These are phyloP conservation scores for Omphalotus guepiniiformis DNA, from an alignment of 768 basidiomycete genomes.

Conservation along the genomic window DNA sequence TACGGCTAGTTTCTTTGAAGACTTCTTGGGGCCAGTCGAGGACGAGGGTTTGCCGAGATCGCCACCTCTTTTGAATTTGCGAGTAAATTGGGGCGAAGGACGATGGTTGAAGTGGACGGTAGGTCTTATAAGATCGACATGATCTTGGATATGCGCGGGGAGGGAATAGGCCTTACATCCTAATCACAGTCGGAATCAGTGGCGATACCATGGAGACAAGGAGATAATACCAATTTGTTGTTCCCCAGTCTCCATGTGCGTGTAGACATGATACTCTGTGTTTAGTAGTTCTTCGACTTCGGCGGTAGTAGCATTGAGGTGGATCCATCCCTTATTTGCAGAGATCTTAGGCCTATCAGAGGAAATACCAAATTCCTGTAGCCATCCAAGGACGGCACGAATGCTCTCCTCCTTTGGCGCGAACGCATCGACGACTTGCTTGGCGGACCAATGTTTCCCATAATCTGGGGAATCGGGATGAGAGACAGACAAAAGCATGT, in stretches of 20 bases:
- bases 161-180: slow-evolving; percentile 39
- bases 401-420: slow-evolving; percentile 35
- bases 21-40: slow-evolving; percentile 14
- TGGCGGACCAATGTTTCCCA: slow-evolving; percentile 42
- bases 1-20: slow-evolving; percentile 13
- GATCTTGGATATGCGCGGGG: slow-evolving; percentile 31
- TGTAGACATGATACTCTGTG: slow-evolving; percentile 39
- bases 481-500: slow-evolving; percentile 37
- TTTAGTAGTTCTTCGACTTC: slow-evolving; percentile 42
- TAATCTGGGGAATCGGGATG: slow-evolving; percentile 41
- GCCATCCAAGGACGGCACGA: slow-evolving; percentile 35
- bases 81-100: not conserved
- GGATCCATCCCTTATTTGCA: slow-evolving; percentile 34
- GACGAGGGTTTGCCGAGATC: slow-evolving; percentile 17
- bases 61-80: slow-evolving; percentile 11
- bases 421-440: slow-evolving; percentile 35
- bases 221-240: slow-evolving; percentile 32
- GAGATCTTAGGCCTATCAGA: slow-evolving; percentile 28
- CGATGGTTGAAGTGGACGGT: slow-evolving; percentile 37
- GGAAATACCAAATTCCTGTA: slow-evolving; percentile 31
- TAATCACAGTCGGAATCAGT: not conserved
- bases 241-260: slow-evolving; percentile 28
- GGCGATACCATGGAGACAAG: not conserved
- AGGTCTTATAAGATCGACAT: slow-evolving; percentile 41
- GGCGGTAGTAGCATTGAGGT: slow-evolving; percentile 31